Base-by-base conservation (phyloP, 1,284 basidiomycete genomes). In the Malassezia japonica region DNA sequence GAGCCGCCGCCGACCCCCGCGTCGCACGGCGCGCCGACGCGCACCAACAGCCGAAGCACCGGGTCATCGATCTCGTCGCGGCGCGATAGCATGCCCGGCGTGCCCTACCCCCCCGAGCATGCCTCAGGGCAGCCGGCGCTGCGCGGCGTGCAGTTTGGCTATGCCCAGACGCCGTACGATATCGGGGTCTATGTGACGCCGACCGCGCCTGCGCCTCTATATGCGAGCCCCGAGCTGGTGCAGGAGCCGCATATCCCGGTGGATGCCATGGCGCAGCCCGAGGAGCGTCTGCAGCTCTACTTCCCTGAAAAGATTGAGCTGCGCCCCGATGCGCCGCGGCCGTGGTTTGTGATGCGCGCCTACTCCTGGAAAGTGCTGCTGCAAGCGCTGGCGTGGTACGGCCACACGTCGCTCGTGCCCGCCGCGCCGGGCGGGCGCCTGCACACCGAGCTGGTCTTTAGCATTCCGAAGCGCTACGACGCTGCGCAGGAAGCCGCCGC, bases 281-380 rank as follows among this genome's bases (percentile, higher is more conserved):
- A 35, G 8, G 46, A 44, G 12, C 15, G 21, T 15, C 20, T 29
- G 29, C 16, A 33, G 18, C 42, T 53, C 15, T 37, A 43, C 36
- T 54, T 54, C 33, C 51, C 51, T 16, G 28, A 33, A 16, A 18
- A 20, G 23, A 28, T 54, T 16, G 39, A 32, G 20, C 35, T 54
- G 21, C 1, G 3, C n/a, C 8, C 13, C n/a, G 31, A 23, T 10
- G 5, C 16, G 3, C 20, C n/a, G 9, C 38, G 33, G n/a, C 35
- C 35, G 27, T 54, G 42, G 34, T 54, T 54, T 20, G 51, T 48
- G 21, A 7, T 54, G 16, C 51, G 51, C 10, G 34, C 51, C 12
- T 54, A 54, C 28, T 54, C 51, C 13, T 54, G 51, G 51, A 48
- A 46, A 27, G 27, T 54, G 16, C 47, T 54, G 10, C 35, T 54